Evolutionary conservation across 73 alveolate genomes (phyloP), one percentile per base, ranked within the genome.

Genomic region (Durusdinium trenchii): DNA sequence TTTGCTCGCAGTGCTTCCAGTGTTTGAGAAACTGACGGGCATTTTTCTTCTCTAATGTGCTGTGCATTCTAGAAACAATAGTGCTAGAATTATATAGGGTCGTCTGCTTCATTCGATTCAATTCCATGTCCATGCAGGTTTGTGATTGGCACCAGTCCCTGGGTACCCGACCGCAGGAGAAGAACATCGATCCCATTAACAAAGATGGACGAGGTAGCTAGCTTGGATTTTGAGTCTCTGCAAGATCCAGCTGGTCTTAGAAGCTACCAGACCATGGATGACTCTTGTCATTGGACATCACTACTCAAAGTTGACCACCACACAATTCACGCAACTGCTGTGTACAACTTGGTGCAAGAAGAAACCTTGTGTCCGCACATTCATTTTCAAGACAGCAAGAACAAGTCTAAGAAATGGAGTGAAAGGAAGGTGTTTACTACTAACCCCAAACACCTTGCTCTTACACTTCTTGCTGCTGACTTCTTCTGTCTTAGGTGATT

Each of bases 141-240:
- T 64, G 78, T 5, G 30, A 5, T 64, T 40, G 64, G 64, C n/a
- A n/a, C n/a, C n/a, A n/a, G n/a, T n/a, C n/a, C n/a, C n/a, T n/a
- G n/a, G n/a, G 69, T 57, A 12, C 16, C 36, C 54, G 52, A 14
- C 60, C 20, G 26, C 61, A 91, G 98, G 98, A 91, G 47, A 91
- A 91, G 89, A 89, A 89, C 78, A 91, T 48, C 20, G 75, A 51
- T 6, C 75, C 98, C 23, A 76, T 91, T 43, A 91, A 57, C 90
- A 91, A 91, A 76, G 98, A 91, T 30, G 98, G 98, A 35, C 83
- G 98, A 91, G 98, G 98, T 78, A 51, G n/a, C 9, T n/a, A 60
- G 30, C 18, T 23, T 23, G 18, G 73, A 2, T 32, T 2, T 0
- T 23, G 73, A 32, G 30, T 60, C 73, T 32, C 73, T 60, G 23